Evolutionary conservation across 1,139 yeast species (phyloP).

Genomic region (Suhomyces atakaporum): DNA sequence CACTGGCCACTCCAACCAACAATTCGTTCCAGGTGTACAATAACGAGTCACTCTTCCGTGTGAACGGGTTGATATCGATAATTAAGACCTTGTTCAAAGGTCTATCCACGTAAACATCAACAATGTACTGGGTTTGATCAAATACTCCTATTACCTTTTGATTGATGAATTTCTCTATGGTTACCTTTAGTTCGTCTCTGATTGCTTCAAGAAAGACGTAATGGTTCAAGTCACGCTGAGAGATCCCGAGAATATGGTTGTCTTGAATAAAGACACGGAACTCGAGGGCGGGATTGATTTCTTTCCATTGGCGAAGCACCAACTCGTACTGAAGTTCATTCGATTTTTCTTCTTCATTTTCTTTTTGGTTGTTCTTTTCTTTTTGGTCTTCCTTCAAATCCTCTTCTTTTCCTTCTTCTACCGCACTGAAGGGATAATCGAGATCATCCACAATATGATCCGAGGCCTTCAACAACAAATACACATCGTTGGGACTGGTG

Average conservation of each 20-base stretch:
- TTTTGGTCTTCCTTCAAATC: slow-evolving; percentile 18
- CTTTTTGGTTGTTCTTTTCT: slow-evolving; percentile 16
- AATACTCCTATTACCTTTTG: slow-evolving; percentile 42
- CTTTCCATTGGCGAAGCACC: slow-evolving; percentile 78
- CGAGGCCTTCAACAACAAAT: slow-evolving; percentile 78
- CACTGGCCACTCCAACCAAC: slow-evolving; percentile 26
- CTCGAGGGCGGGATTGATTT: slow-evolving; percentile 84
- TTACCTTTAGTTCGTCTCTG: slow-evolving; percentile 44
- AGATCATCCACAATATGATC: slow-evolving; percentile 86
- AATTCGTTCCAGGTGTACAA: slow-evolving; percentile 87
- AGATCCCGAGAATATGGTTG: slow-evolving; percentile 63
- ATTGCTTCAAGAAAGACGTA: slow-evolving; percentile 65
- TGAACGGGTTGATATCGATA: slow-evolving; percentile 84
- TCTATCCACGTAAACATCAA: slow-evolving; percentile 81
- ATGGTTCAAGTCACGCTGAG: slow-evolving; percentile 85
- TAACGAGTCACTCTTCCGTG: slow-evolving; percentile 72
- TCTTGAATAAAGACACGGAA: slow-evolving; percentile 80
- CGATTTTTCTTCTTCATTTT: slow-evolving; percentile 16
- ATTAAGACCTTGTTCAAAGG: slow-evolving; percentile 67
- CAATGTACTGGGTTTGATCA: slow-evolving; percentile 48
- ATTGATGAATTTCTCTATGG: slow-evolving; percentile 59
- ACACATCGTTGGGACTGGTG: slow-evolving; percentile 67
- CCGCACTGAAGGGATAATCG: slow-evolving; percentile 64
- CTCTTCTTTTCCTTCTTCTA: slow-evolving; percentile 16
- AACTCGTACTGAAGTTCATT: slow-evolving; percentile 46